These are phyloP conservation scores for Curvularia hawaiiensis DNA, from an alignment of 2,329 filamentous ascomycete genomes.

Conservation along the genomic window DNA sequence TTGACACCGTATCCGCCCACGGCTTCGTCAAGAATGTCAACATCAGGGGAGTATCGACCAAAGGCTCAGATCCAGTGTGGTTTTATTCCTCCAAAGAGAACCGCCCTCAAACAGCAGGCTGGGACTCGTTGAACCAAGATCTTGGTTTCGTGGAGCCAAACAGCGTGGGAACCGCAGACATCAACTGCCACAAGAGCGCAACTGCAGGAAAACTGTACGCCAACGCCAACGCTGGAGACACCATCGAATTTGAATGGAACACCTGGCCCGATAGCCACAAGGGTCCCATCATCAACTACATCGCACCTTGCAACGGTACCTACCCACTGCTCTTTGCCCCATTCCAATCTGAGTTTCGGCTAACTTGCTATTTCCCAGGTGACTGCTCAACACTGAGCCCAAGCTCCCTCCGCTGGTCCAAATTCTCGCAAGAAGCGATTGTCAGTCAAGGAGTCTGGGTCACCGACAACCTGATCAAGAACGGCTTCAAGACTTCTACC, in stretches of 20 bases:
- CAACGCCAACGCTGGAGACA: constrained; percentile 42
- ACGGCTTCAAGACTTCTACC: constrained; percentile 55
- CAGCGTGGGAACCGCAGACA: constrained; percentile 31
- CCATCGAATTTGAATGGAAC: constrained; percentile 44
- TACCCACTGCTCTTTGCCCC: background rate
- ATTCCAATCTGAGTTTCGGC: background rate
- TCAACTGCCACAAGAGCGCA: constrained; percentile 49
- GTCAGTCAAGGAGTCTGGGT: constrained; percentile 40
- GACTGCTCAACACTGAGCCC: constrained; percentile 40
- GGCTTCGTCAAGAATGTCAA: constrained; percentile 39
- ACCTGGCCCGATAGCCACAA: constrained; percentile 46
- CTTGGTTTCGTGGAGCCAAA: constrained; percentile 45
- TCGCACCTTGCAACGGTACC: constrained; percentile 44
- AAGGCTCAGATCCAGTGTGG: constrained; percentile 42
- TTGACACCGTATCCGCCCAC: constrained; percentile 35
- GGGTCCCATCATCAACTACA: constrained; percentile 48
- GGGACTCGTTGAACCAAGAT: constrained; percentile 46
- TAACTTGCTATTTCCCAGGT: constrained; percentile 16
- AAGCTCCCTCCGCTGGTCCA: constrained; percentile 39
- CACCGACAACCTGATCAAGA: constrained; percentile 44
- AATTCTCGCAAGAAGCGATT: constrained; percentile 40
- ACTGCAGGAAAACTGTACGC: constrained; percentile 41
- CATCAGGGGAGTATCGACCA: constrained; percentile 29
- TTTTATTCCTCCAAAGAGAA: constrained; percentile 33
- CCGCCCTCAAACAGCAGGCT: constrained; percentile 40